A percentile compares a stretch with the other conserved stretches of the same genome.
Evolutionary conservation across 768 basidiomycete genomes (phyloP).

Genomic region (Neoboletus magnificus): DNA sequence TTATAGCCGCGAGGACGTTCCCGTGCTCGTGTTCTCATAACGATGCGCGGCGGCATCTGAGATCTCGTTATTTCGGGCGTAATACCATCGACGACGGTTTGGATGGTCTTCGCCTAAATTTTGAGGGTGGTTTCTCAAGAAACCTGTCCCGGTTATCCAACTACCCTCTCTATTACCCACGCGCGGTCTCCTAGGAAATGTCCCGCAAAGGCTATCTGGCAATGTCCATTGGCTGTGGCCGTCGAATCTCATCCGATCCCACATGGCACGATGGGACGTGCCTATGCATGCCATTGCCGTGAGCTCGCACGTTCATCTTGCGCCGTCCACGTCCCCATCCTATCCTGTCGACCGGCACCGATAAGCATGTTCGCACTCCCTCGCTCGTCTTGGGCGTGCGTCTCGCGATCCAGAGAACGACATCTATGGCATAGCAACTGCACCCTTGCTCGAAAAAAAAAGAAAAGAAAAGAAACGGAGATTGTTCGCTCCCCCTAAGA

Average conservation of each 20-base stretch:
- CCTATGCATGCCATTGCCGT: background rate
- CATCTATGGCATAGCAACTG: background rate
- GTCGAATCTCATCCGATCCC: background rate
- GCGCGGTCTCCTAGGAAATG: conserved; percentile 33
- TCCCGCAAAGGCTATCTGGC: conserved; percentile 4
- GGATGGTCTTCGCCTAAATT: conserved; percentile 28
- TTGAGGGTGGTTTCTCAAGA: conserved; percentile 21
- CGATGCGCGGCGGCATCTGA: conserved; percentile 26
- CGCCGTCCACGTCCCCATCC: too few species aligned
- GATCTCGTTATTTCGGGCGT: conserved; percentile 18
- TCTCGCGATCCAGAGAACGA: background rate
- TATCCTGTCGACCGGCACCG: background rate
- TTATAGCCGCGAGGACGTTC: conserved; percentile 11
- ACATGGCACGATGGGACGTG: background rate
- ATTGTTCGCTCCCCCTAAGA: background rate
- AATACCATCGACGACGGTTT: conserved; percentile 19
- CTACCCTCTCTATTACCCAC: conserved; percentile 8
- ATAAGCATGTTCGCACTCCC: background rate
- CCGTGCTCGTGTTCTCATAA: conserved; percentile 19
- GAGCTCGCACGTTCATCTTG: background rate
- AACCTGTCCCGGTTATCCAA: conserved; percentile 3
- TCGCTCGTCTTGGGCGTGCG: background rate
- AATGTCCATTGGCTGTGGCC: background rate
- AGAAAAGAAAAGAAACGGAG: background rate
- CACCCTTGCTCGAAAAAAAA: background rate